A percentile compares a stretch with the other conserved stretches of the same genome.
These are phyloP conservation scores for Aureoboletus auriporus DNA, from an alignment of 768 basidiomycete species.

Conservation along the genomic window DNA sequence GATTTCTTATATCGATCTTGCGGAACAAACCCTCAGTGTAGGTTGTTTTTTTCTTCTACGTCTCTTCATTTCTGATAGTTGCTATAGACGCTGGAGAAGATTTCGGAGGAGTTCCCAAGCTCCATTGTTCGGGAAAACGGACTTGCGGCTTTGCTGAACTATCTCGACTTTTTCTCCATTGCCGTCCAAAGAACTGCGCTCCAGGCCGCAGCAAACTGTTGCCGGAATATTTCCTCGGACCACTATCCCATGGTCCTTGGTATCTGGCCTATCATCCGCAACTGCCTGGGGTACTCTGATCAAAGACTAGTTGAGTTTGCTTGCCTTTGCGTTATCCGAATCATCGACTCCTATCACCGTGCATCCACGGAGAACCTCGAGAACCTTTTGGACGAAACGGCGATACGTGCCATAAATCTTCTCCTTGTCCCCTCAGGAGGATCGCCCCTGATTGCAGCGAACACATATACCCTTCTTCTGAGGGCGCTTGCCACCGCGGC, in stretches of 20 bases:
- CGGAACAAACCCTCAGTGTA: constrained; percentile 96
- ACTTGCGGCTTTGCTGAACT: constrained; percentile 86
- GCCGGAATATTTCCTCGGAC: constrained; percentile 86
- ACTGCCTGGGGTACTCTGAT: constrained; percentile 88
- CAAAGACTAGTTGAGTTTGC: constrained; percentile 97
- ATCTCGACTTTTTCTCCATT: constrained; percentile 97
- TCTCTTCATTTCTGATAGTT: constrained; percentile 10
- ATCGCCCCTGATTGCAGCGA: constrained; percentile 78
- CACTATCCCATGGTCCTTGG: constrained; percentile 86
- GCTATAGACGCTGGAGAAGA: constrained; percentile 90
- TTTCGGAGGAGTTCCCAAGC: constrained; percentile 95
- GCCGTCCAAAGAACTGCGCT: constrained; percentile 95
- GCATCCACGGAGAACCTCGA: constrained; percentile 84
- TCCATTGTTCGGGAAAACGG: constrained; percentile 96
- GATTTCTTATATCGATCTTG: constrained; percentile 96
- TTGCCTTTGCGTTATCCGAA: constrained; percentile 90
- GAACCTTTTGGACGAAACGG: constrained; percentile 71
- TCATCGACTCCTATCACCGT: constrained; percentile 89
- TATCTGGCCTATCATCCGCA: constrained; percentile 90
- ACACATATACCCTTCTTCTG: constrained; percentile 85
- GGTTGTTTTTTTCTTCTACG: constrained; percentile 33
- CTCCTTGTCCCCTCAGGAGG: constrained; percentile 83
- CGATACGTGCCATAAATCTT: constrained; percentile 80
- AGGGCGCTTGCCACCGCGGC: constrained; percentile 87
- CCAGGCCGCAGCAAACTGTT: constrained; percentile 96